phyloP scores from a whole-genome alignment of 1,284 basidiomycete species.

The Cutaneotrichosporon curvatum region DNA sequence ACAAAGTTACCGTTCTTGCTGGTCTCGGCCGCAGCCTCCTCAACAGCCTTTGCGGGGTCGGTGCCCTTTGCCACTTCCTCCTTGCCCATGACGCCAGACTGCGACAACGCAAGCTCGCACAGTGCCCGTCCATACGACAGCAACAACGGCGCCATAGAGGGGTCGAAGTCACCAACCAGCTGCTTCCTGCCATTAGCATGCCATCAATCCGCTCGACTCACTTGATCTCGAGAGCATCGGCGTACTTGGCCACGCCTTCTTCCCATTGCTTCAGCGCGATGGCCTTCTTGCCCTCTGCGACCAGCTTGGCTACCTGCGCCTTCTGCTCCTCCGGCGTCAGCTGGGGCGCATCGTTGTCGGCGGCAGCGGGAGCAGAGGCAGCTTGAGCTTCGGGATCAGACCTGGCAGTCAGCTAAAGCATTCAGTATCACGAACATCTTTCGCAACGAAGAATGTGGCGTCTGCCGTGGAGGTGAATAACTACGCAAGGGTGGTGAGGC shows the following conservation, averaged over 20 bases:
- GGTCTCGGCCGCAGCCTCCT: slow-evolving; percentile 1
- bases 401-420: background rate
- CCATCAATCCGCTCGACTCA: slow-evolving; percentile 43
- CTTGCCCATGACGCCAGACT: slow-evolving; percentile 74
- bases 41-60: slow-evolving; percentile 36
- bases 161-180: slow-evolving; percentile 64
- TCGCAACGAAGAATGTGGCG: background rate
- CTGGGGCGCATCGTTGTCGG: background rate
- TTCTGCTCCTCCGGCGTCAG: slow-evolving; percentile 2
- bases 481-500: background rate
- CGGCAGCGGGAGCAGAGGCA: background rate
- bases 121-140: slow-evolving; percentile 79
- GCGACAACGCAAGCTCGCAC: slow-evolving; percentile 75
- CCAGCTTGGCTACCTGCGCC: slow-evolving; percentile 28
- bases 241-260: slow-evolving; percentile 75
- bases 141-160: slow-evolving; percentile 72
- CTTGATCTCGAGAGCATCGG: slow-evolving; percentile 73
- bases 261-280: slow-evolving; percentile 81
- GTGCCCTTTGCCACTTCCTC: slow-evolving; percentile 55
- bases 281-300: slow-evolving; percentile 51
- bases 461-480: background rate
- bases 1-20: slow-evolving; percentile 23
- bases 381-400: background rate
- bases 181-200: slow-evolving; percentile 52
- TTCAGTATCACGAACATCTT: background rate